Evolutionary conservation across 345 rosid species (phyloP).

Genomic region (Eucalyptus polyanthemos): DNA sequence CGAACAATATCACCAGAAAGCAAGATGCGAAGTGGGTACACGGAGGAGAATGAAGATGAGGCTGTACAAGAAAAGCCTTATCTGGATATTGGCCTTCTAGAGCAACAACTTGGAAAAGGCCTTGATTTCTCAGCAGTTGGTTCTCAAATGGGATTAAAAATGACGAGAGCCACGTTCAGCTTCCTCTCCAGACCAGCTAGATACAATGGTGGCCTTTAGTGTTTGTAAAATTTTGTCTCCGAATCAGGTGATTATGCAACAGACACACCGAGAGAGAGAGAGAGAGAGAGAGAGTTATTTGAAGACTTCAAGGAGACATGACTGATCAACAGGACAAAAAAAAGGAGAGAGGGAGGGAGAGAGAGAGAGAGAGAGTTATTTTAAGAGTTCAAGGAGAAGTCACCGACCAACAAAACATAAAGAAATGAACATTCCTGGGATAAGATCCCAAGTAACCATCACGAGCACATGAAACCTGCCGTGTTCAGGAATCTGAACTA

Average conservation of each 20-base stretch:
- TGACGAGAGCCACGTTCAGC: neutral
- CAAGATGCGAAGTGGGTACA: neutral
- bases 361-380: neutral
- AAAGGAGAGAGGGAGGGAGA: neutral
- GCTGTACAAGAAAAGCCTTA: neutral
- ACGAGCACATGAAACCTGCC: neutral
- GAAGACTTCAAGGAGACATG: neutral
- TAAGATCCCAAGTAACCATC: neutral
- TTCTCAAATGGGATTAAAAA: accelerated
- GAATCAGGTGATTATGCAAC: neutral
- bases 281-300: neutral
- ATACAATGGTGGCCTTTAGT: neutral
- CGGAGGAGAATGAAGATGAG: neutral
- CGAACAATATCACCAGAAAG: neutral
- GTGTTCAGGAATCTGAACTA: neutral
- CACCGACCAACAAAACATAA: neutral
- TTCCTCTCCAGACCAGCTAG: too few species aligned
- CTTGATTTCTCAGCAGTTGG: neutral
- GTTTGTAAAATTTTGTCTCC: neutral
- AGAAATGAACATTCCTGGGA: neutral
- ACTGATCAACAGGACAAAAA: neutral
- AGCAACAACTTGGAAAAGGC: neutral
- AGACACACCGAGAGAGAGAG: neutral
- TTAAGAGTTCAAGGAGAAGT: neutral
- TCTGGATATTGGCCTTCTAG: neutral